Evolutionary conservation across 106 monocot species (phyloP), one percentile per base, ranked within the genome.

Genomic region (Dendrobium nobile): DNA sequence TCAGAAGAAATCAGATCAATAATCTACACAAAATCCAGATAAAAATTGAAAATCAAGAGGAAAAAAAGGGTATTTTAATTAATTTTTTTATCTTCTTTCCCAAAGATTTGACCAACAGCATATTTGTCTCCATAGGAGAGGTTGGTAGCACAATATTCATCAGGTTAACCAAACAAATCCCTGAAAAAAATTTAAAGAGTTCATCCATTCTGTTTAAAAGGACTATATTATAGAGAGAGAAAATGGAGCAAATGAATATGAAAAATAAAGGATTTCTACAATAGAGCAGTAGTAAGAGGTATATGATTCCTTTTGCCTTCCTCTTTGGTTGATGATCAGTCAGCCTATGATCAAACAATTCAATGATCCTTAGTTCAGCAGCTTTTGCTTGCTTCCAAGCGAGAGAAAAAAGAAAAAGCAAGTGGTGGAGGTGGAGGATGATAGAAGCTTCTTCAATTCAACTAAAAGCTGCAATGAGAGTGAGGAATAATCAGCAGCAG

Each of bases 261-360:
- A 64, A 26, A 64, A 64, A 64, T 26, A 64, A 64, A 64, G 64
- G 64, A 70, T 61, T 70, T 70, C 70, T 70, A 70, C 70, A 28
- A 70, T 37, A 70, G 10, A 0, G 0, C 70, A 70, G 20, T 70
- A 70, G 33, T 7, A 70, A 31, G 0, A 51, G 51, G 51, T 51
- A 15, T 61, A 70, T 70, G 70, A 70, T 70, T 37, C 70, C 13
- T 70, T 37, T 22, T 28, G 31, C 70, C 27, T 70, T 70, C 33
- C 16, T 33, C 33, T 0, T 70, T 28, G 13, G 5, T 37, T 70
- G 31, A 33, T 28, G 70, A 15, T 13, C 26, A 67, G 7, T 26
- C 33, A 70, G 70, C 10, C 70, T 18, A 4, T 64, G 64, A 64
- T 70, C 70, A 70, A 51, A 16, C 51, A 51, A 51, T 22, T 61